phyloP scores from a whole-genome alignment of 1,284 basidiomycete species.

The Ustilago tritici region DNA sequence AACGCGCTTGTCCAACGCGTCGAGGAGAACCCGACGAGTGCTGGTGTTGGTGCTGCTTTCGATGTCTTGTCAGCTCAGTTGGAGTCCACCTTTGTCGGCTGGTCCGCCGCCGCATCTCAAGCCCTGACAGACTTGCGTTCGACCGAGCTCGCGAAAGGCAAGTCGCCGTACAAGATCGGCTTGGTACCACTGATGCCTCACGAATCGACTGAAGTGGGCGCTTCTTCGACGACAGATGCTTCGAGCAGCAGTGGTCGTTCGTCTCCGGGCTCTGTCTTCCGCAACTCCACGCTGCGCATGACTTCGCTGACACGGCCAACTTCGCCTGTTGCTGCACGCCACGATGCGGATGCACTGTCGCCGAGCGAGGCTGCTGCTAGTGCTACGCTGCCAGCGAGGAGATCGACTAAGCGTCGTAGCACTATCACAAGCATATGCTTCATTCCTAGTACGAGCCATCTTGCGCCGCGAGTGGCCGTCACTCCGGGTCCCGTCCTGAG shows the following conservation, averaged over 20 bases:
- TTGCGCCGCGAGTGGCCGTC: slow-evolving; percentile 16
- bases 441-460: slow-evolving; percentile 25
- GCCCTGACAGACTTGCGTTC: slow-evolving; percentile 32
- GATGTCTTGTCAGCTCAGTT: slow-evolving; percentile 51
- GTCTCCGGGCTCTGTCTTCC: slow-evolving; percentile 24
- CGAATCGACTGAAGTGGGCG: slow-evolving; percentile 33
- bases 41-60: slow-evolving; percentile 64
- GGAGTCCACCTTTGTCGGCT: slow-evolving; percentile 64
- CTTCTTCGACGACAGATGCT: slow-evolving; percentile 21
- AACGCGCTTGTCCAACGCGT: slow-evolving; percentile 61
- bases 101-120: slow-evolving; percentile 51
- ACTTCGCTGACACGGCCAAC: slow-evolving; percentile 41
- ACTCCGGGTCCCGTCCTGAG: slow-evolving; percentile 11
- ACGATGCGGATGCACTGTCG: neutral
- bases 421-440: slow-evolving; percentile 41
- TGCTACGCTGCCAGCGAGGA: slow-evolving; percentile 17
- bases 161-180: slow-evolving; percentile 53
- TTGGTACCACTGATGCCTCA: slow-evolving; percentile 51
- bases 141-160: slow-evolving; percentile 57
- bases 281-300: slow-evolving; percentile 24
- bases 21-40: slow-evolving; percentile 64
- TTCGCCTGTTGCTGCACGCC: slow-evolving; percentile 19
- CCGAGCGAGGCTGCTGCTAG: neutral
- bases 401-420: slow-evolving; percentile 37
- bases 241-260: slow-evolving; percentile 25